Evolutionary conservation across 306 rosid species (phyloP), one percentile per base, ranked within the genome.

Genomic region (Dicorynia guianensis): DNA sequence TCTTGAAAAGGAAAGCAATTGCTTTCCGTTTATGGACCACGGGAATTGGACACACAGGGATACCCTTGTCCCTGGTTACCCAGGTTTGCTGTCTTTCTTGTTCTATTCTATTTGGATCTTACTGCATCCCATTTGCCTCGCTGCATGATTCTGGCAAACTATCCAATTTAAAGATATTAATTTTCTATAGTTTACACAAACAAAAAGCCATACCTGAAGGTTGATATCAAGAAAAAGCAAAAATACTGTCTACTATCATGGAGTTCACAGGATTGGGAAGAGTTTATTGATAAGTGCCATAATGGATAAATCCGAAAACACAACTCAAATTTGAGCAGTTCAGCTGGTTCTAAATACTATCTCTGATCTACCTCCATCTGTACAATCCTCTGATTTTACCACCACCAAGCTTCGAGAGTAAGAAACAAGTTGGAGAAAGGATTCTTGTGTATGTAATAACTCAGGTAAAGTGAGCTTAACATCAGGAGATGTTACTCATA

Each of bases 331-430:
- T 66, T 69, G 55, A 52, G 55, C 39, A 76, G 81, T 74, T 83
- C 70, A 43, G 63, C 77, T 75, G 49, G 54, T 82, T 47, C 87
- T 81, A 89, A 39, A 75, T 67, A 73, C 80, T 82, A 78, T 64
- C 68, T 82, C 60, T 68, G 67, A 80, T 80, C 86, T 80, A 77
- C 71, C 48, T 79, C 80, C 85, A 82, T 81, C 88, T 89, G 91
- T 87, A 81, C 93, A 87, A 69, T 79, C 84, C 83, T 84, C 88
- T 72, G 82, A 63, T 60, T 72, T 69, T 79, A 81, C 71, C 75
- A 66, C 80, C 91, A 84, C 82, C 65, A 61, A 52, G 35, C 72
- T 42, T 33, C 52, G 38, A 47, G 61, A 58, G 42, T 20, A 52
- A 65, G 19, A 33, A 47, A 12, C 49, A 72, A 59, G 25, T 64